Conservation (phyloP, 75 land plant genomes). For the Picea sitchensis region DNA sequence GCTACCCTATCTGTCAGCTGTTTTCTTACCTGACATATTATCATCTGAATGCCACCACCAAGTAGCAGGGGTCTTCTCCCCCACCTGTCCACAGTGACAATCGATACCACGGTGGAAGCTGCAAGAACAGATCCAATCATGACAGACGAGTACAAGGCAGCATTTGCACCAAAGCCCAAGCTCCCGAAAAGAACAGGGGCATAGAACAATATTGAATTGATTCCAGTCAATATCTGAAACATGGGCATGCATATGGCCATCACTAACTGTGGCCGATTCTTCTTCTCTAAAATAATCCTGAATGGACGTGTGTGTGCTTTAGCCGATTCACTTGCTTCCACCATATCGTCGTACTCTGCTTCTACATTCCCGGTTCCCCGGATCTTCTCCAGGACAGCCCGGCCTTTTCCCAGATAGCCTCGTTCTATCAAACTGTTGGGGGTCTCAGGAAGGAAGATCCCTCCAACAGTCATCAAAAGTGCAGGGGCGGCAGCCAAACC, state of each 20-base stretch:
- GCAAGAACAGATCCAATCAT: slow-evolving; percentile 56
- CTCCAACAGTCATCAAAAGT: slow-evolving; percentile 62
- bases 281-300: slow-evolving; percentile 45
- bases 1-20: slow-evolving; percentile 52
- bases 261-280: slow-evolving; percentile 65
- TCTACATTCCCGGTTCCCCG: slow-evolving; percentile 56
- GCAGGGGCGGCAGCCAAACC: slow-evolving; percentile 77
- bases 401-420: slow-evolving; percentile 38
- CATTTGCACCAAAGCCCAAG: slow-evolving; percentile 66
- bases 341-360: slow-evolving; percentile 69
- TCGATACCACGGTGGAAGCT: slow-evolving; percentile 53
- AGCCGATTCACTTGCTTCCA: slow-evolving; percentile 62
- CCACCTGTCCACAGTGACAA: slow-evolving; percentile 55
- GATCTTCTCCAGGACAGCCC: slow-evolving; percentile 56
- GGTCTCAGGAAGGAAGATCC: slow-evolving; percentile 68
- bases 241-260: slow-evolving; percentile 66
- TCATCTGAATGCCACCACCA: slow-evolving; percentile 74
- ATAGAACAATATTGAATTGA: slow-evolving; percentile 82
- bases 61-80: slow-evolving; percentile 71
- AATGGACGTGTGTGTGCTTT: slow-evolving; percentile 52
- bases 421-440: slow-evolving; percentile 70
- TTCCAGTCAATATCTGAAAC: slow-evolving; percentile 84
- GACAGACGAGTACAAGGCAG: slow-evolving; percentile 62
- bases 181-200: slow-evolving; percentile 85
- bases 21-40: slow-evolving; percentile 46